These are phyloP conservation scores for Citrus maxima DNA, from an alignment of 345 rosid species.

Conservation along the genomic window DNA sequence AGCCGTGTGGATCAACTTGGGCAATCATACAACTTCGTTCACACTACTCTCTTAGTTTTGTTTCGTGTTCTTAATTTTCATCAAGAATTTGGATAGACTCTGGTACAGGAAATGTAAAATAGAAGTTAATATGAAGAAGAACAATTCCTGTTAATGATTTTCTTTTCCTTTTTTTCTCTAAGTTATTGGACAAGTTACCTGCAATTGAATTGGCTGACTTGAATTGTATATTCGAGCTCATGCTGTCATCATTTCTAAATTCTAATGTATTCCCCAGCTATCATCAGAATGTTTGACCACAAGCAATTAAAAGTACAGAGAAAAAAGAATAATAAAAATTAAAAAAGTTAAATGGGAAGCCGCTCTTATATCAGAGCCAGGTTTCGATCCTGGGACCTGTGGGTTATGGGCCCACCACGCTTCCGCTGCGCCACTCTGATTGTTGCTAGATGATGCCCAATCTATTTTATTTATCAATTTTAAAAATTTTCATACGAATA, in stretches of 20 bases:
- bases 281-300: too few relatives aligned
- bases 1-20: neutral
- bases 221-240: too few relatives aligned
- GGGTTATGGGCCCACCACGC: constrained; percentile 52
- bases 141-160: too few relatives aligned
- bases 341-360: too few relatives aligned
- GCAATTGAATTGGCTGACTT: too few relatives aligned
- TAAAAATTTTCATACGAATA: too few relatives aligned
- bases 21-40: neutral
- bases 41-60: neutral
- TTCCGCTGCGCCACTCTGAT: constrained; percentile 60
- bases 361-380: constrained; percentile 26
- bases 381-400: constrained; percentile 54
- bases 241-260: too few relatives aligned
- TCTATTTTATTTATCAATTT: too few relatives aligned
- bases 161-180: neutral
- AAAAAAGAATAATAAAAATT: too few relatives aligned
- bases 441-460: rapidly evolving
- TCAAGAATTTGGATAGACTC: neutral
- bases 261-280: too few relatives aligned
- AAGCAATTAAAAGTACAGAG: too few relatives aligned
- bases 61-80: neutral
- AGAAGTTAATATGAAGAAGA: too few relatives aligned
- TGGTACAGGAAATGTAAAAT: neutral
- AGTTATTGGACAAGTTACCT: neutral